phyloP scores from a whole-genome alignment of 169 alveolate genomes.

The Babesia caballi region DNA sequence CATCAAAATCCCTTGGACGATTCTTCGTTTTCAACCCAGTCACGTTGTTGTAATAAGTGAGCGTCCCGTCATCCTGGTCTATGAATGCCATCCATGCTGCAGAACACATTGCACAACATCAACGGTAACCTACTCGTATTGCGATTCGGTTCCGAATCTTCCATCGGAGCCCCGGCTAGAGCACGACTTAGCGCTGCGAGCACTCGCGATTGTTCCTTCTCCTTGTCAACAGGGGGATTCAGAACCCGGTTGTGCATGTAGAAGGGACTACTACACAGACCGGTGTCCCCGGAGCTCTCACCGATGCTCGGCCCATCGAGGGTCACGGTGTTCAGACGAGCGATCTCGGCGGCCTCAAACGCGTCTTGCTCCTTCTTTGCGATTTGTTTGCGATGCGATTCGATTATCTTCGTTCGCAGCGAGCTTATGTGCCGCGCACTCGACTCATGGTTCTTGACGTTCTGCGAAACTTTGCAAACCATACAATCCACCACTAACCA shows the following conservation, averaged over 20 bases:
- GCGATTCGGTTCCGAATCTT: conserved; percentile 4
- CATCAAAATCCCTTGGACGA: conserved; percentile 58
- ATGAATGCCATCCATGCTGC: conserved; percentile 59
- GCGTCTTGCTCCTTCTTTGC: conserved; percentile 40
- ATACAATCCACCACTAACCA: conserved; percentile 7
- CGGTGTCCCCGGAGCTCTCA: not conserved
- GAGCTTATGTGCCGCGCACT: conserved; percentile 53
- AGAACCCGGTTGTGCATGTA: conserved; percentile 6
- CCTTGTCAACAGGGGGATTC: conserved; percentile 43
- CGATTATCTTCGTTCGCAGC: conserved; percentile 51
- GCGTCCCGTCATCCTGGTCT: conserved; percentile 54
- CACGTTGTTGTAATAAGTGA: conserved; percentile 42
- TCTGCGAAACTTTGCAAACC: not conserved
- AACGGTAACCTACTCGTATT: conserved; percentile 16
- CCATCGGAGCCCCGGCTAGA: conserved; percentile 28
- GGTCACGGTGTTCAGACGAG: conserved; percentile 63
- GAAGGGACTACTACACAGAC: not conserved
- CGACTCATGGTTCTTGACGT: conserved; percentile 58
- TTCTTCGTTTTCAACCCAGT: conserved; percentile 55
- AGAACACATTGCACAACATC: not conserved
- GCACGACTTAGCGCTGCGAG: conserved; percentile 10
- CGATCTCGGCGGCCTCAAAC: conserved; percentile 63
- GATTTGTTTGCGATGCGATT: conserved; percentile 42
- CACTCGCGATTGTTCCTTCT: conserved; percentile 34
- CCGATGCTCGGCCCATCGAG: conserved; percentile 48